Evolutionary conservation across 768 basidiomycete genomes (phyloP).

Genomic region (Podaxis pistillaris): DNA sequence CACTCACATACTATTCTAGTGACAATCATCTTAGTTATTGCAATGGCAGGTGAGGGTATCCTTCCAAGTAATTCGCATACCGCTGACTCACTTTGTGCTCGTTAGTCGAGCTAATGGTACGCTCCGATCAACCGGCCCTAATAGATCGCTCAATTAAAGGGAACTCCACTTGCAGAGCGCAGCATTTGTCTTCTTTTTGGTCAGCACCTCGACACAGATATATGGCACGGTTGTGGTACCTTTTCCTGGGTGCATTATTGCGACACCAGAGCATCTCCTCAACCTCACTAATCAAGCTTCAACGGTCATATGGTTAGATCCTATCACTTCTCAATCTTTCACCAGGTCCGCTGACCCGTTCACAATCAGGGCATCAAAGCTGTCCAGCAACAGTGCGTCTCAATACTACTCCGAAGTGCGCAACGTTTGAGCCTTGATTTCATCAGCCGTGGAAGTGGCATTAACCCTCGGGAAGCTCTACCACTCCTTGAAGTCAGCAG

Average conservation of each 20-base stretch:
- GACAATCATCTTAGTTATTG: background rate
- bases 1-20: background rate
- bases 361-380: background rate
- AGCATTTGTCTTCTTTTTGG: background rate
- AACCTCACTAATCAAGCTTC: background rate
- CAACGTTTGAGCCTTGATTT: too few species aligned
- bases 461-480: slow-evolving; percentile 7
- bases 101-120: slow-evolving; percentile 1
- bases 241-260: background rate
- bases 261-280: background rate
- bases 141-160: background rate
- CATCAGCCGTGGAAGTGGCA: slow-evolving; percentile 1
- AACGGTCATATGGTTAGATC: background rate
- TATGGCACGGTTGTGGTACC: background rate
- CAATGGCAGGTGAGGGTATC: slow-evolving; percentile 6
- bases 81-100: background rate
- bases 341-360: background rate
- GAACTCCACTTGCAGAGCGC: background rate
- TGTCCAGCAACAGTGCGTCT: slow-evolving; percentile 5
- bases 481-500: background rate
- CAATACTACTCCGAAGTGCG: background rate
- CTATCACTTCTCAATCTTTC: too few species aligned
- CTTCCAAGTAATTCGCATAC: background rate
- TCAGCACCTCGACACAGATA: slow-evolving; percentile 4
- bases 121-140: too few species aligned